Base-by-base conservation (phyloP, 2,329 filamentous ascomycete genomes). In the Nemania sp. region DNA sequence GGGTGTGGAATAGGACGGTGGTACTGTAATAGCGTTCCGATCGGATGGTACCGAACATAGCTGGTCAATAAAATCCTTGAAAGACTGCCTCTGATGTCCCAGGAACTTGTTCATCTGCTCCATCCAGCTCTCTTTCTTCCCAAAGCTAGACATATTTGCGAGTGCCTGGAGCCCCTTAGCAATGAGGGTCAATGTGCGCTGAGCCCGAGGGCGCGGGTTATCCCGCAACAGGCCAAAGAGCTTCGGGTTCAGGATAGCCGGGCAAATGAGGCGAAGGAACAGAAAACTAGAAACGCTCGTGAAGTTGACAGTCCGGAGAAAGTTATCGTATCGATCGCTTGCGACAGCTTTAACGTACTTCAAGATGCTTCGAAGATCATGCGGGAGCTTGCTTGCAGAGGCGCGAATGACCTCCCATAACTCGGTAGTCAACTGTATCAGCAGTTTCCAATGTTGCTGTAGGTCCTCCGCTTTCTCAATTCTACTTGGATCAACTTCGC, bases 41-140 rank as follows among this genome's bases (percentile, higher is more conserved):
- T 92, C 89, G 2, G 88, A 85, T 1, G 91, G 88, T 54, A 97
- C 91, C 9, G 89, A 86, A 78, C 94, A 97, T 48, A 97, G 86
- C 32, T 87, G 83, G 72, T 98, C 93, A 62, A 97, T 89, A 69
- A 93, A 97, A 48, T 88, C 84, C 73, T 93, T 96, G 75, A 97
- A 92, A 40, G 90, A 85, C 68, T 89, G 83, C 18, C 92, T 86
- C 70, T 96, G 89, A 1, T 86, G 81, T 9, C 82, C 83, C 39
- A 98, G 79, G 69, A 97, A 97, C 45, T 85, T 85, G 72, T 97
- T 98, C 94, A 98, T 98, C 0, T 92, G 92, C 77, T 97, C 93
- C 93, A 98, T 97, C 92, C 92, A 98, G n/a, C 90, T 87, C 75
- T 98, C 94, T 73, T 97, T 96, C 72, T 90, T 93, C 42, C 94